Base-by-base conservation (phyloP, 2,329 filamentous ascomycete species). In the Beauveria caledonica region DNA sequence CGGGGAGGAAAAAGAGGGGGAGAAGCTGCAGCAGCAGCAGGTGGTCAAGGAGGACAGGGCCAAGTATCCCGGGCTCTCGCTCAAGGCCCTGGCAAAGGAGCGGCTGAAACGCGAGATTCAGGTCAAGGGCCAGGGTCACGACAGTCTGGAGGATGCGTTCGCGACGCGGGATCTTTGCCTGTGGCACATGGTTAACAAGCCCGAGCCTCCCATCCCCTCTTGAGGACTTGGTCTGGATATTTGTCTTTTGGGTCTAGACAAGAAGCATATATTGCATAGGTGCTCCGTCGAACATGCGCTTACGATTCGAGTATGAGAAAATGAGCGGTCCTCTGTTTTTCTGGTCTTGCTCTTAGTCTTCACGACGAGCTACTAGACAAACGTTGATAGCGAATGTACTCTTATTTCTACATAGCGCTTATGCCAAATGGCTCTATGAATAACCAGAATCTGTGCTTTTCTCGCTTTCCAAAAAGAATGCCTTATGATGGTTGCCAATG, bases 81-180 rank as follows among this genome's bases (percentile, higher is more conserved):
- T 81, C 50, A 80, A 78, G 65, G 68, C 63, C 1, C 67, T 80
- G 27, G 64, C 73, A 0, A 64, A 66, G 7, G 67, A 71, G 42
- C 67, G 75, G 23, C 69, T 80, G 1, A 66, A 68, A 13, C 69
- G 73, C n/a, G 60, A 65, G 1, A 78, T 80, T 27, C 78, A 76
- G 61, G 63, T 67, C 9, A 69, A 67, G 3, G 67, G 66, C 9
- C 59, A 55, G 25, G 72, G 72, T 8, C 76, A 78, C 58, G 74
- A 78, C 62, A 78, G 75, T 58, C 50, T 77, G 17, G 76, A 80
- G 63, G 77, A 80, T 62, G 76, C 77, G 5, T 63, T 77, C 51
- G 77, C 76, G 0, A 70, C 72, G 4, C 67, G 78, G 13, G 76
- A 79, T 61, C 60, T 80, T 40, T 66, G 74, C 5, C 66, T 73